These are phyloP conservation scores for Oenanthe javanica DNA, from an alignment of 140 eudicot genomes.

Conservation along the genomic window DNA sequence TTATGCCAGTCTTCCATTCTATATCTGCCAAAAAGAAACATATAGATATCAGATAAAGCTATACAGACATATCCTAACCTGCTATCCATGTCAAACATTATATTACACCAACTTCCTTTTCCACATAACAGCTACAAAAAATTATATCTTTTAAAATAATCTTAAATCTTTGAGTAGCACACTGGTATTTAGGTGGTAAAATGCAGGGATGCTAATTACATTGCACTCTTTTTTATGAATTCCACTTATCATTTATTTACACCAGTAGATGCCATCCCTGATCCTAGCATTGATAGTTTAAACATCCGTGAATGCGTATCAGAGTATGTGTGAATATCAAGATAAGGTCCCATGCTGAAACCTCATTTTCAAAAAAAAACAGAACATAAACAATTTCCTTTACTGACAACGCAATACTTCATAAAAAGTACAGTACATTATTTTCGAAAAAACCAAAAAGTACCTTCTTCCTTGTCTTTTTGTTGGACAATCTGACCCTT, in stretches of 20 bases:
- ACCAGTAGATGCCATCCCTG: background rate
- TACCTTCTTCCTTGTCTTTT: slow-evolving; percentile 63
- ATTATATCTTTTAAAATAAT: background rate
- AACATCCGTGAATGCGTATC: background rate
- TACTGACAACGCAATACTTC: background rate
- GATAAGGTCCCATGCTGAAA: background rate
- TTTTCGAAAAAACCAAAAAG: background rate
- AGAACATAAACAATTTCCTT: background rate
- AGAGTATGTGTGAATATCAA: background rate
- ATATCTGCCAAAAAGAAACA: slow-evolving; percentile 19
- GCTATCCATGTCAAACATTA: background rate
- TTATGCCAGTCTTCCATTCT: slow-evolving; percentile 43
- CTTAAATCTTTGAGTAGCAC: too few relatives aligned
- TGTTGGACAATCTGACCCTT: slow-evolving; percentile 69
- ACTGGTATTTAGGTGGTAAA: background rate
- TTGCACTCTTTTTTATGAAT: too few relatives aligned
- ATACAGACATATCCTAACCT: background rate
- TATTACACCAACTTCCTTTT: background rate
- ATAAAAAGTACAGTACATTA: background rate
- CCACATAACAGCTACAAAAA: background rate
- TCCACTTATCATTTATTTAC: too few relatives aligned
- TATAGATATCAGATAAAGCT: background rate
- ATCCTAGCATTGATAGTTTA: background rate
- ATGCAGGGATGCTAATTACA: background rate
- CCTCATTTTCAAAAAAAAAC: background rate